Evolutionary conservation across 2,329 filamentous ascomycete species (phyloP).

Genomic region (Tympanopsis confertula): DNA sequence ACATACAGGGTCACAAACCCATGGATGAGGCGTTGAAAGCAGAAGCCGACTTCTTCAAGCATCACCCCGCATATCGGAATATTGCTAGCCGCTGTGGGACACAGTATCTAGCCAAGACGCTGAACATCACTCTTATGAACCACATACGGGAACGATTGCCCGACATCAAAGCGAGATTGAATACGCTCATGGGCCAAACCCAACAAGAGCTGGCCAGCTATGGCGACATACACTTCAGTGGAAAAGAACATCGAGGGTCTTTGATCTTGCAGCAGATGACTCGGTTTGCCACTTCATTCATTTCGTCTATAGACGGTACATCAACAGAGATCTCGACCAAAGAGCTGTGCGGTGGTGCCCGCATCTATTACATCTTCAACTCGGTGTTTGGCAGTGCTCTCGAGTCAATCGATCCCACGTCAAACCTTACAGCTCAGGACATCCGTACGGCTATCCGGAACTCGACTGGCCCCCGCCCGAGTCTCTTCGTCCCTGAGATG

Average conservation of each 20-base stretch:
- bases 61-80: slow-evolving; percentile 93
- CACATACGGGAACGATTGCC: slow-evolving; percentile 93
- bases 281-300: slow-evolving; percentile 92
- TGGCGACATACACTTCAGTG: slow-evolving; percentile 92
- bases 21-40: slow-evolving; percentile 81
- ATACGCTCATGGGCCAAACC: slow-evolving; percentile 98
- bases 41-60: slow-evolving; percentile 89
- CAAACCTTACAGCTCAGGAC: slow-evolving; percentile 85
- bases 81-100: slow-evolving; percentile 90
- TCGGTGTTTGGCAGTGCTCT: slow-evolving; percentile 94
- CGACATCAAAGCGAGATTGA: slow-evolving; percentile 94
- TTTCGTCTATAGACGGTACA: slow-evolving; percentile 95
- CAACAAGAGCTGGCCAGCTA: slow-evolving; percentile 97
- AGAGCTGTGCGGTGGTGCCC: slow-evolving; percentile 84
- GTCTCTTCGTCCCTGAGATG: slow-evolving; percentile 92
- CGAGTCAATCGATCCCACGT: slow-evolving; percentile 90
- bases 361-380: slow-evolving; percentile 99
- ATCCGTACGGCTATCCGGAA: slow-evolving; percentile 96
- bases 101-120: slow-evolving; percentile 82
- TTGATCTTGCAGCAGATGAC: slow-evolving; percentile 96
- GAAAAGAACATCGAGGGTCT: slow-evolving; percentile 90
- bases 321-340: slow-evolving; percentile 98
- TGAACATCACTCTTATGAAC: slow-evolving; percentile 89
- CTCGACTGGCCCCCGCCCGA: slow-evolving; percentile 88
- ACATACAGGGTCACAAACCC: slow-evolving; percentile 89